phyloP scores from a whole-genome alignment of 192 early-diverging fungal genomes.

The Umbelopsis isabellina region DNA sequence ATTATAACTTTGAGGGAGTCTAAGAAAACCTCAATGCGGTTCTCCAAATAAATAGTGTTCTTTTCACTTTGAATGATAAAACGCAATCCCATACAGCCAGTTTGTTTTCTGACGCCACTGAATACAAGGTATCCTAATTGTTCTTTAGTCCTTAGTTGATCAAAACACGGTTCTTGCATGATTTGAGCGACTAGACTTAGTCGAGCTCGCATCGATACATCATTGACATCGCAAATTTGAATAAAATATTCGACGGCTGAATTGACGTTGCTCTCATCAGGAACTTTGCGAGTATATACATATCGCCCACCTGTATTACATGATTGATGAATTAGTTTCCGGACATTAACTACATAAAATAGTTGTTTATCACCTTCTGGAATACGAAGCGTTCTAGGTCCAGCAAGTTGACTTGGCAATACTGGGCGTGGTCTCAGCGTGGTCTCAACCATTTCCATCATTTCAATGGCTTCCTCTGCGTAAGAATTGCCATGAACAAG shows the following conservation, averaged over 20 bases:
- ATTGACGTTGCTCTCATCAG: slow-evolving; percentile 78
- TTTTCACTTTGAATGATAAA: slow-evolving; percentile 85
- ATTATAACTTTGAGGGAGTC: slow-evolving; percentile 38
- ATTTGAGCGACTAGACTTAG: slow-evolving; percentile 75
- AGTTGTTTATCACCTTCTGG: slow-evolving; percentile 34
- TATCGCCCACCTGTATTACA: slow-evolving; percentile 19
- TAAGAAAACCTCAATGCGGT: slow-evolving; percentile 74
- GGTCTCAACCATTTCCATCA: slow-evolving; percentile 61
- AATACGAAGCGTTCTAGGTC: slow-evolving; percentile 58
- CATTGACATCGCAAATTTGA: slow-evolving; percentile 61
- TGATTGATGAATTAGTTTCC: neutral
- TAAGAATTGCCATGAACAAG: slow-evolving; percentile 88
- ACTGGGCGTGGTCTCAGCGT: slow-evolving; percentile 64
- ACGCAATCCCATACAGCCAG: slow-evolving; percentile 65
- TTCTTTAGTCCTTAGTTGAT: slow-evolving; percentile 88
- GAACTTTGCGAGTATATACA: slow-evolving; percentile 46
- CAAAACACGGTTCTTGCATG: slow-evolving; percentile 82
- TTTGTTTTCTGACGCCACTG: slow-evolving; percentile 51
- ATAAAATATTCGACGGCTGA: slow-evolving; percentile 82
- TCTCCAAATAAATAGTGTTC: slow-evolving; percentile 76
- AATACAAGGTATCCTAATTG: slow-evolving; percentile 74
- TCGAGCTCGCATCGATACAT: slow-evolving; percentile 54
- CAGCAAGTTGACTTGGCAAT: slow-evolving; percentile 55
- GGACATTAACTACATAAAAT: neutral
- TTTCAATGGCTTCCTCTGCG: slow-evolving; percentile 65